These are phyloP conservation scores for Aspergillus carlsbadensis DNA, from an alignment of 495 filamentous ascomycete genomes.

Conservation along the genomic window DNA sequence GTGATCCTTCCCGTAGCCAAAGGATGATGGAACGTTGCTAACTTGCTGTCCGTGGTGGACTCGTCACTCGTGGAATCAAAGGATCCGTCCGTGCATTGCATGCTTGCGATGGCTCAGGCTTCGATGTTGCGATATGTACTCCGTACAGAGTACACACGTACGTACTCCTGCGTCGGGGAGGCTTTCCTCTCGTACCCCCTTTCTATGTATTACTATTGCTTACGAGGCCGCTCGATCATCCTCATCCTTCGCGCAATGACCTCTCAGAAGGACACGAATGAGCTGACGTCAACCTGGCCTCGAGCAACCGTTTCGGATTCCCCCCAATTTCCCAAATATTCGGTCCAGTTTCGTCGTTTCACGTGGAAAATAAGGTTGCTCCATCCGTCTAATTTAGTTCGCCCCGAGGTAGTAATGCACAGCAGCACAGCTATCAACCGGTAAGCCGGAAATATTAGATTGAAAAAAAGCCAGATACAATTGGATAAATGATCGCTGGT, in stretches of 20 bases:
- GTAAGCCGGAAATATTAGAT: background rate
- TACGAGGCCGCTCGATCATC: background rate
- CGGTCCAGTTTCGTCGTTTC: background rate
- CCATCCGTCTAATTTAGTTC: background rate
- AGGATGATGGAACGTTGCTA: too few species aligned
- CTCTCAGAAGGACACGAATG: too few species aligned
- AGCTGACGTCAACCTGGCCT: background rate
- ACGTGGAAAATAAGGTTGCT: constrained; percentile 6
- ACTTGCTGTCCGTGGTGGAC: too few species aligned
- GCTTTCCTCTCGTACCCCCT: too few species aligned
- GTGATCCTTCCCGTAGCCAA: background rate
- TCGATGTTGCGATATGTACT: too few species aligned
- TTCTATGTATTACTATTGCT: background rate
- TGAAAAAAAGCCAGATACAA: background rate
- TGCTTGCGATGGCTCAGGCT: too few species aligned
- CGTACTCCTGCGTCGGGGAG: too few species aligned
- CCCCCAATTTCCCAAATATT: background rate
- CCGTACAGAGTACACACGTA: too few species aligned
- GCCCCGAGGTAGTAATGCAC: background rate
- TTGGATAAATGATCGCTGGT: constrained; percentile 6
- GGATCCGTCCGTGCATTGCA: too few species aligned
- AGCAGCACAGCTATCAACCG: too few species aligned
- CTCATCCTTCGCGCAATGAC: too few species aligned
- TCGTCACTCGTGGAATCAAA: too few species aligned
- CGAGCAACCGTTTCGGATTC: background rate